phyloP scores from a whole-genome alignment of 495 filamentous ascomycete genomes.

The Chlorociboria aeruginascens region DNA sequence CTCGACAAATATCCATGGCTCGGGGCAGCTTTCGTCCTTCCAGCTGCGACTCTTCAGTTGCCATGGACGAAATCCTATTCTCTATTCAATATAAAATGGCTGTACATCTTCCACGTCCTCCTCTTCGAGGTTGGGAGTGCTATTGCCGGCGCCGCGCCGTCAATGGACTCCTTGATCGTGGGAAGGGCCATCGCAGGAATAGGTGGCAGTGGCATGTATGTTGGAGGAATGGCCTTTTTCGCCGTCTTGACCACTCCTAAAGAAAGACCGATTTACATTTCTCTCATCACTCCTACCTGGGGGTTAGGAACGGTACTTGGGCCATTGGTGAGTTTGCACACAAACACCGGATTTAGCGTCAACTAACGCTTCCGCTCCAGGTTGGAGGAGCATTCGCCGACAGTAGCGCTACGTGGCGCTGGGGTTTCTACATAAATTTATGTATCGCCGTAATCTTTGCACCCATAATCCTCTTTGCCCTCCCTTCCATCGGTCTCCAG shows the following conservation, averaged over 20 bases:
- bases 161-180: slow-evolving; percentile 35
- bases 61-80: slow-evolving; percentile 29
- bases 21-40: slow-evolving; percentile 37
- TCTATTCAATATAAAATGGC: slow-evolving; percentile 37
- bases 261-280: slow-evolving; percentile 33
- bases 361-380: too few relatives aligned
- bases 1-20: slow-evolving; percentile 44
- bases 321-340: too few relatives aligned
- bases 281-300: slow-evolving; percentile 26
- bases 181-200: slow-evolving; percentile 26
- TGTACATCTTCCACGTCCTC: slow-evolving; percentile 33
- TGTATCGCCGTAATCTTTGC: slow-evolving; percentile 30
- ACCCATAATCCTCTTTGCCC: slow-evolving; percentile 40
- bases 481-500: slow-evolving; percentile 35
- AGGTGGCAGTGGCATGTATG: slow-evolving; percentile 38
- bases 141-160: slow-evolving; percentile 39
- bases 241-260: slow-evolving; percentile 24
- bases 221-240: slow-evolving; percentile 29
- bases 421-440: slow-evolving; percentile 65
- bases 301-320: slow-evolving; percentile 39
- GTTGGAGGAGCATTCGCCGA: slow-evolving; percentile 50
- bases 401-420: slow-evolving; percentile 38
- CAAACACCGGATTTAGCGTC: too few relatives aligned
- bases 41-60: slow-evolving; percentile 30
- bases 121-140: slow-evolving; percentile 38